Conservation (phyloP, 495 filamentous ascomycete genomes). For the Neurospora sp. region DNA sequence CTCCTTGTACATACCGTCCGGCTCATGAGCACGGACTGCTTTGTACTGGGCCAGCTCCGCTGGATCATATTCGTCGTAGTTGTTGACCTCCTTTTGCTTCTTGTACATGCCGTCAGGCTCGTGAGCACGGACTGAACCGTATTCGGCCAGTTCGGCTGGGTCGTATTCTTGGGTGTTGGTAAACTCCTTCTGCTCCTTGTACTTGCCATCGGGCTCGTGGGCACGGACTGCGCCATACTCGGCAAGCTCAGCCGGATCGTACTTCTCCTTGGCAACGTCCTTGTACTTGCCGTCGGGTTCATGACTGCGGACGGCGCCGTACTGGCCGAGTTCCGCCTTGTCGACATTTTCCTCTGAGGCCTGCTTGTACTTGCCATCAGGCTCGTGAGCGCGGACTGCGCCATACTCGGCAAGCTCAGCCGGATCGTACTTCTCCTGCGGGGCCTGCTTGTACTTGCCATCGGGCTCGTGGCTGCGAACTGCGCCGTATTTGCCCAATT, state of each 20-base stretch:
- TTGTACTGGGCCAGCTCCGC: conserved; percentile 7
- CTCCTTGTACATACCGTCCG: conserved; percentile 3
- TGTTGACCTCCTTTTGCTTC: conserved; percentile 3
- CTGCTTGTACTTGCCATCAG: conserved; percentile 7
- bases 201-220: conserved; percentile 11
- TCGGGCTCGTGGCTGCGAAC: background rate
- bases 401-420: background rate
- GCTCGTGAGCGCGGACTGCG: conserved; percentile 2
- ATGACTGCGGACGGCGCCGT: background rate
- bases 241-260: background rate
- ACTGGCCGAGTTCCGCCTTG: background rate
- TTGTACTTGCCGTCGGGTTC: background rate
- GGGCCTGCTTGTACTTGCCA: background rate
- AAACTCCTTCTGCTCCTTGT: background rate
- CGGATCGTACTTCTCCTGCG: background rate
- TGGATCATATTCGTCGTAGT: background rate
- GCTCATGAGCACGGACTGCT: conserved; percentile 5
- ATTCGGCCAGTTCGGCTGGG: conserved; percentile 16
- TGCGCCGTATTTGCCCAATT: conserved; percentile 2
- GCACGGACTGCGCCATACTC: background rate
- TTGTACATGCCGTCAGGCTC: conserved; percentile 25
- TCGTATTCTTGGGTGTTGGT: conserved; percentile 6
- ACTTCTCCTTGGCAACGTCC: background rate
- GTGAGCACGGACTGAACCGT: conserved; percentile 23
- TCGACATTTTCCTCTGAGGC: background rate